A percentile compares a stretch with the other conserved stretches of the same genome.
phyloP scores from a whole-genome alignment of 345 rosid species.

The Toxicodendron radicans region DNA sequence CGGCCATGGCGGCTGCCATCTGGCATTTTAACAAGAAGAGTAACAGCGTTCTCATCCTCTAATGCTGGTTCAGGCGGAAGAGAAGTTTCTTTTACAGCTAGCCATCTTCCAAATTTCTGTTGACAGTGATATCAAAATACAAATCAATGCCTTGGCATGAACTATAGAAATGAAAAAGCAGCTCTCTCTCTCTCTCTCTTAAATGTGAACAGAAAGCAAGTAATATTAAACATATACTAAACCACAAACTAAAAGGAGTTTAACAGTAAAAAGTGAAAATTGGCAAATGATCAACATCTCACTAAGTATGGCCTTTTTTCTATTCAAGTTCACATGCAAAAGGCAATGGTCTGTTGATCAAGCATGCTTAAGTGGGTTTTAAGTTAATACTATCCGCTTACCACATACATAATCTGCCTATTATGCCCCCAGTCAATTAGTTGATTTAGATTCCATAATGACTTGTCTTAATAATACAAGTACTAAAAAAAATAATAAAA shows the following conservation, averaged over 20 bases:
- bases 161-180: constrained; percentile 9
- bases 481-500: background rate
- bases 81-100: constrained; percentile 36
- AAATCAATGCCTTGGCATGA: constrained; percentile 7
- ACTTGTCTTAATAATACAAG: background rate
- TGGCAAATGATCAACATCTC: background rate
- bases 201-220: background rate
- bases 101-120: constrained; percentile 45
- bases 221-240: background rate
- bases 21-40: constrained; percentile 72
- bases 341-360: background rate
- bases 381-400: too few species aligned
- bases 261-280: background rate
- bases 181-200: background rate
- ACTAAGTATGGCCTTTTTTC: background rate
- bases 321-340: background rate
- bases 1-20: constrained; percentile 80
- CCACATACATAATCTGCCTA: too few species aligned
- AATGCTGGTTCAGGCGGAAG: constrained; percentile 65
- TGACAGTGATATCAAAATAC: constrained; percentile 17
- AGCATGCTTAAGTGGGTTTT: background rate
- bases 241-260: background rate
- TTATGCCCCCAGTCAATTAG: too few species aligned
- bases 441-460: too few species aligned
- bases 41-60: constrained; percentile 59